Evolutionary conservation across 1,139 yeast species (phyloP).

Genomic region (Zygoascus hellenicus): DNA sequence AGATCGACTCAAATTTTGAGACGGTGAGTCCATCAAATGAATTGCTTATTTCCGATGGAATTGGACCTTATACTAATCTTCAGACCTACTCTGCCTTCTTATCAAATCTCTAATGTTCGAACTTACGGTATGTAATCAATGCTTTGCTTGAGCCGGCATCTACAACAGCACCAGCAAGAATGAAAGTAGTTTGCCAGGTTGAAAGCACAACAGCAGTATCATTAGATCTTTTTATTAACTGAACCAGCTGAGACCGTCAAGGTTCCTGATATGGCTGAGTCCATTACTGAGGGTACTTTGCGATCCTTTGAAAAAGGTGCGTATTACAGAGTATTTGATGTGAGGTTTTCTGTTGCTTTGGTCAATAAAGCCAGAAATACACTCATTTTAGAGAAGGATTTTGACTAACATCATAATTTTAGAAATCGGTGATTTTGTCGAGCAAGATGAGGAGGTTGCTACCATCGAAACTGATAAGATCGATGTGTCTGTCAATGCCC

Average conservation of each 20-base stretch:
- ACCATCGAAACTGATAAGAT: slow-evolving; percentile 98
- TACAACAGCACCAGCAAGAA: no score
- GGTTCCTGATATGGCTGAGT: slow-evolving; percentile 99
- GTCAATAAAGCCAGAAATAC: no score
- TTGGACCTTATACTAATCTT: not conserved
- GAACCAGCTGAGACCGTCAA: slow-evolving; percentile 47
- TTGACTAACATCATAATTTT: no score
- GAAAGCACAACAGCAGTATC: no score
- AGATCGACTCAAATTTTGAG: not conserved
- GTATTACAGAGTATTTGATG: not conserved
- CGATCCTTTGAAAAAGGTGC: slow-evolving; percentile 53
- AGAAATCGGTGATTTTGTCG: slow-evolving; percentile 83
- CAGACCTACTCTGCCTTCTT: slow-evolving; percentile 9
- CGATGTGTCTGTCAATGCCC: slow-evolving; percentile 95
- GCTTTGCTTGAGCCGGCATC: not conserved
- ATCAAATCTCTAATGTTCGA: slow-evolving; percentile 8
- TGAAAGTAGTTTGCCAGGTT: not conserved
- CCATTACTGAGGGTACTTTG: slow-evolving; percentile 95
- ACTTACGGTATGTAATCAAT: slow-evolving; percentile 11
- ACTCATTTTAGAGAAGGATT: no score
- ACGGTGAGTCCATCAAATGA: not conserved
- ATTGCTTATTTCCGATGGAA: not conserved
- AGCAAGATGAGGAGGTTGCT: slow-evolving; percentile 85
- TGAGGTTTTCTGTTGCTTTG: not conserved
- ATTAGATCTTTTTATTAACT: slow-evolving; percentile 1